phyloP scores from a whole-genome alignment of 2,329 filamentous ascomycete species.

The Alternaria solani region DNA sequence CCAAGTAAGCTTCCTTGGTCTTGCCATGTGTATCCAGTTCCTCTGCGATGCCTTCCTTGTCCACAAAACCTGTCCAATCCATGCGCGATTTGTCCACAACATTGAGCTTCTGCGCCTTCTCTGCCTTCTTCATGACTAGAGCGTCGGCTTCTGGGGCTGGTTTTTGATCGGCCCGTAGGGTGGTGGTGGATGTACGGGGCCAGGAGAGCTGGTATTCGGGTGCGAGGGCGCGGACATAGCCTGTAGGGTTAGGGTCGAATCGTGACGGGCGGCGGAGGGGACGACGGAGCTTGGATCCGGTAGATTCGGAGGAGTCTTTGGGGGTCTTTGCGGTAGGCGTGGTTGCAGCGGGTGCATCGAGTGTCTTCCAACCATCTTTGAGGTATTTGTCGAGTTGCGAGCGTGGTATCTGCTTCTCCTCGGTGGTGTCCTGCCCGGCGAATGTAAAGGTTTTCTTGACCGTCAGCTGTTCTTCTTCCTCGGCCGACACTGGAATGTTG shows the following conservation, averaged over 20 bases:
- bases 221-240: conserved; percentile 56
- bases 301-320: conserved; percentile 9
- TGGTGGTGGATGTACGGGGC: conserved; percentile 37
- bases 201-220: conserved; percentile 55
- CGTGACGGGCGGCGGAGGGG: conserved; percentile 55
- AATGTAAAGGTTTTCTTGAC: conserved; percentile 79
- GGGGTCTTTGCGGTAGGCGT: conserved; percentile 4
- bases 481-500: conserved; percentile 16
- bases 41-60: conserved; percentile 67
- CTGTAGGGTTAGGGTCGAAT: conserved; percentile 61
- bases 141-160: conserved; percentile 25
- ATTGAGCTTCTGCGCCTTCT: conserved; percentile 67
- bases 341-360: conserved; percentile 18
- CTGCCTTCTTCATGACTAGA: conserved; percentile 31
- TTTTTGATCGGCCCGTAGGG: conserved; percentile 17
- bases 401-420: conserved; percentile 71
- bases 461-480: conserved; percentile 58
- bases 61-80: conserved; percentile 71
- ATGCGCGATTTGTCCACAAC: conserved; percentile 71
- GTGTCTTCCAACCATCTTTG: conserved; percentile 42
- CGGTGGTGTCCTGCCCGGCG: conserved; percentile 74
- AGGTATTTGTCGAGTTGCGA: conserved; percentile 41
- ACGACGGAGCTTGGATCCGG: conserved; percentile 35
- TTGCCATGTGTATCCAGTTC: conserved; percentile 69
- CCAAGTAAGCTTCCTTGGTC: conserved; percentile 68